A percentile compares a stretch with the other conserved stretches of the same genome.
These are phyloP conservation scores for Aspergillus sclerotiicarbonarius DNA, from an alignment of 495 filamentous ascomycete genomes.

Conservation along the genomic window DNA sequence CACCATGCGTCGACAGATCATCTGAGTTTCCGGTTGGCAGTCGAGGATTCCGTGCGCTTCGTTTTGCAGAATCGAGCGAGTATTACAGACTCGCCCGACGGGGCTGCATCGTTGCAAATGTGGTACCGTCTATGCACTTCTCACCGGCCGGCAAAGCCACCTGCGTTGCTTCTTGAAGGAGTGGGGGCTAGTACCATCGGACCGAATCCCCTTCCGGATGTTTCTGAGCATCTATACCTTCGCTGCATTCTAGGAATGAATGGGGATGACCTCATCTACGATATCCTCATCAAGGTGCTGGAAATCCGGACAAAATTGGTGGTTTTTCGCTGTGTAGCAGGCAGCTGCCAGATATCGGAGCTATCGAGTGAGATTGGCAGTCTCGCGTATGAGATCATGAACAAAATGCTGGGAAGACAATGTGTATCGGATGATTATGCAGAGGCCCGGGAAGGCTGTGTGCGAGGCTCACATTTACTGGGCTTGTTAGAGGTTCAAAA, in stretches of 20 bases:
- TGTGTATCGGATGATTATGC: constrained; percentile 4
- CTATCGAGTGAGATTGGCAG: constrained; percentile 10
- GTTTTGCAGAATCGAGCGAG: constrained; percentile 3
- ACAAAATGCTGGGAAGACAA: constrained; percentile 6
- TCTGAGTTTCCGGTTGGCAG: constrained; percentile 14
- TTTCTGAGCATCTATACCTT: constrained; percentile 16
- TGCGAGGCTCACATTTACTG: constrained; percentile 12
- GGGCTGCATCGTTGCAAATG: constrained; percentile 13
- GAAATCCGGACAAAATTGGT: constrained; percentile 16
- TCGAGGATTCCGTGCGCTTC: constrained; percentile 14
- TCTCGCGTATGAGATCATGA: constrained; percentile 10
- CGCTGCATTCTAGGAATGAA: constrained; percentile 16
- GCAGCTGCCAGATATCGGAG: constrained; percentile 4
- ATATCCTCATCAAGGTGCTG: constrained; percentile 18
- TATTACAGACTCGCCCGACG: constrained; percentile 2
- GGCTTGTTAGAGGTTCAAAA: constrained; percentile 17
- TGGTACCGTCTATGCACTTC: constrained; percentile 22
- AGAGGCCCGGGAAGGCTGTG: constrained; percentile 13
- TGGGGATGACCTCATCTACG: constrained; percentile 19
- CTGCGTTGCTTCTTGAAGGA: constrained; percentile 17
- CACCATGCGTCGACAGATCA: constrained; percentile 21
- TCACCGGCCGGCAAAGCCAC: constrained; percentile 17
- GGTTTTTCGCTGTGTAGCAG: constrained; percentile 15
- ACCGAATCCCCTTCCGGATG: constrained; percentile 14
- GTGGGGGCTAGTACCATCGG: constrained; percentile 15